Percentiles rank a stretch among this genome's conserved stretches.
These are phyloP conservation scores for Parathielavia appendiculata DNA, from an alignment of 495 filamentous ascomycete genomes.

Conservation along the genomic window DNA sequence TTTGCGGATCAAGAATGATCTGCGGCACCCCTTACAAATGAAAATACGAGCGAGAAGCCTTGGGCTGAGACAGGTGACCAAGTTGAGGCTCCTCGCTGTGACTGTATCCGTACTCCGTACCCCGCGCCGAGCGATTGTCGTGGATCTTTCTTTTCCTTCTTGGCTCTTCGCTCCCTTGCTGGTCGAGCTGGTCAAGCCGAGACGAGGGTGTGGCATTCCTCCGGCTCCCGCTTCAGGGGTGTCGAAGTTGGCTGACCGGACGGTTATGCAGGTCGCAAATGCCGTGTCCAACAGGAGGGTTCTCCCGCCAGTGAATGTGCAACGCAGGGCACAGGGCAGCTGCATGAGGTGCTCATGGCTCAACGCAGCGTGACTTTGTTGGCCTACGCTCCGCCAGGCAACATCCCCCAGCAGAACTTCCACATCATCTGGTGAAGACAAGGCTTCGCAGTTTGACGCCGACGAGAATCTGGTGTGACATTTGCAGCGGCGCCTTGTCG, in stretches of 20 bases:
- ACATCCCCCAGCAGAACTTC: not conserved
- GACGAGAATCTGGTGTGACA: not conserved
- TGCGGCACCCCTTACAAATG: no score
- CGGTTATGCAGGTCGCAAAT: slow-evolving; percentile 27
- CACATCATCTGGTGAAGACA: no score
- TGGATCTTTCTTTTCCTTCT: not conserved
- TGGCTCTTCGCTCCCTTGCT: not conserved
- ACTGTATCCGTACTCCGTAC: no score
- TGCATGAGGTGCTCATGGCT: no score
- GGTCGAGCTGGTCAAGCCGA: not conserved
- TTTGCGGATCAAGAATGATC: no score
- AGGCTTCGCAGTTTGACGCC: no score
- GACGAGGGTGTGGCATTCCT: slow-evolving; percentile 30
- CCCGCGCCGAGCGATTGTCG: no score
- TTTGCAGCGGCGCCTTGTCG: not conserved
- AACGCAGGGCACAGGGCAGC: not conserved
- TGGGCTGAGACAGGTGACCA: no score
- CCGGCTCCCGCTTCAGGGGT: slow-evolving; percentile 19
- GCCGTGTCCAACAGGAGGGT: slow-evolving; percentile 13
- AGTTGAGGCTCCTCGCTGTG: no score
- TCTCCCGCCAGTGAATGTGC: not conserved
- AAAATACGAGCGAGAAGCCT: no score
- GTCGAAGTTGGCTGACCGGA: slow-evolving; percentile 15
- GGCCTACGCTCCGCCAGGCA: not conserved
- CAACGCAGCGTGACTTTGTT: not conserved